Evolutionary conservation across 2,329 filamentous ascomycete genomes (phyloP), one percentile per base, ranked within the genome.

Genomic region (Clonostachys rosea): DNA sequence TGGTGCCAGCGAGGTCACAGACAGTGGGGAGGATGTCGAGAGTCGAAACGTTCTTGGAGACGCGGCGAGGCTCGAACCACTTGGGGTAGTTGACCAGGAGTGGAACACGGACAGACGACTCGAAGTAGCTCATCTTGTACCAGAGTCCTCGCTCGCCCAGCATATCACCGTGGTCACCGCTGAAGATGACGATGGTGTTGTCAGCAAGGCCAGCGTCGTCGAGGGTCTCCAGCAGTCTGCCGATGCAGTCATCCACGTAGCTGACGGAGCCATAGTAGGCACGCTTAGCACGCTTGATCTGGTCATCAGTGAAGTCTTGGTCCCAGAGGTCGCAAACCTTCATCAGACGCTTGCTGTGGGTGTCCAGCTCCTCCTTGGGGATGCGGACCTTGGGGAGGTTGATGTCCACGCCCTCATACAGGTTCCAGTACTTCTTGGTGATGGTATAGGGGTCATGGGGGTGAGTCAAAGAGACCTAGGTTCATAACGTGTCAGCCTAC

Each of bases 101-200:
- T 2, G 91, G 91, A 18, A 96, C 91, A 30, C 91, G 86, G 42
- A 90, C 89, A 12, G 90, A 95, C 39, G 86, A 86, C 76, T 96
- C 91, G 59, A 91, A 96, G 79, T 94, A 96, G 61, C 83, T 90
- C 91, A 96, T 96, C 78, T 96, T 96, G 75, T 96, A 91, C 91
- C 91, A 96, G 42, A 96, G 73, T 6, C 88, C 87, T 46, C 90
- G 84, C 73, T 96, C 91, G 49, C 91, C 91, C 8, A 96, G 80
- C 91, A 96, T 96, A 67, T 96, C 91, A 47, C 91, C 91, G 61
- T 96, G 91, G 63, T 96, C 91, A 41, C 91, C 91, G 49, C 87
- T 91, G 70, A 96, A 96, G 54, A 96, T 84, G 58, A 96, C 76
- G 57, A 96, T 91, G 12, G 91, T 96, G 67, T 96, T 83, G 34